phyloP scores from a whole-genome alignment of 441 rosid species.

The Mallotus japonicus region DNA sequence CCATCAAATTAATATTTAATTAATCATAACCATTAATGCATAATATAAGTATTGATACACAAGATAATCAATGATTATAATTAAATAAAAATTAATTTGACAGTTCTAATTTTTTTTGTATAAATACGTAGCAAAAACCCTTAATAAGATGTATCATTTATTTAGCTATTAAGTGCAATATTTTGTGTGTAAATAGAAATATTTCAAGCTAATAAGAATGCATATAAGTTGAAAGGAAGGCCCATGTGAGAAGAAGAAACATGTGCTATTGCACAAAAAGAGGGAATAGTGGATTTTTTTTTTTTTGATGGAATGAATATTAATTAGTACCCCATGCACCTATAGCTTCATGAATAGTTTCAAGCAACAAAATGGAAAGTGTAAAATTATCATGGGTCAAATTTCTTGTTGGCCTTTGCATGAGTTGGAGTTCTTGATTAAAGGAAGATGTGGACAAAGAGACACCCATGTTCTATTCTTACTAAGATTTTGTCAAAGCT shows the following conservation, averaged over 20 bases:
- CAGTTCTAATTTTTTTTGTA: too few relatives aligned
- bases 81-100: too few relatives aligned
- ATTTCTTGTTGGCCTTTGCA: conserved; percentile 20
- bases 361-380: conserved; percentile 1
- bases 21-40: too few relatives aligned
- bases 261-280: neutral
- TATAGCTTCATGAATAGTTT: neutral
- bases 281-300: neutral
- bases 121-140: too few relatives aligned
- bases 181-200: too few relatives aligned
- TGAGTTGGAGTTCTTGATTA: conserved; percentile 23
- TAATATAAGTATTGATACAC: too few relatives aligned
- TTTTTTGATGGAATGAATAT: too few relatives aligned
- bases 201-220: neutral
- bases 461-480: conserved; percentile 35
- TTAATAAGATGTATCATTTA: too few relatives aligned
- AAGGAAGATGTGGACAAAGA: conserved; percentile 33
- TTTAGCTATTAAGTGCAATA: too few relatives aligned
- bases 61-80: too few relatives aligned
- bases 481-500: conserved; percentile 27
- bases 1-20: too few relatives aligned
- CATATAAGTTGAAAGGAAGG: conserved; percentile 9
- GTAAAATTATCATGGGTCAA: conserved; percentile 24
- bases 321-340: too few relatives aligned
- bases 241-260: neutral